A percentile compares a stretch with the other conserved stretches of the same genome.
Evolutionary conservation across 2,329 filamentous ascomycete genomes (phyloP).

Genomic region (Colletotrichum somersetense): DNA sequence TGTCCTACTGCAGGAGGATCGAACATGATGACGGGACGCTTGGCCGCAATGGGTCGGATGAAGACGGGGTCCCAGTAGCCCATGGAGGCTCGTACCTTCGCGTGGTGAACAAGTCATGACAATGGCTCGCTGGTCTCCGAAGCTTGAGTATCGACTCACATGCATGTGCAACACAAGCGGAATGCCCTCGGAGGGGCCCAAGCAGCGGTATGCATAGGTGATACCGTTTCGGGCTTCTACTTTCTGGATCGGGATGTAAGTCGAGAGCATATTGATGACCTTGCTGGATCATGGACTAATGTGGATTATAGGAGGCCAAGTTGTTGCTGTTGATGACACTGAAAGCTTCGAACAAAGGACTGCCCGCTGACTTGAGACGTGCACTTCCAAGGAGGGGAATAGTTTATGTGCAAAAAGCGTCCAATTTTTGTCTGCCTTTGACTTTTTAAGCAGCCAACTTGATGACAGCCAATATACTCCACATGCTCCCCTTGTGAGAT

Average conservation of each 20-base stretch:
- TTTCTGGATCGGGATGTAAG: slow-evolving; percentile 30
- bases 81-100: slow-evolving; percentile 28
- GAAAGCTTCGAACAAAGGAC: background rate
- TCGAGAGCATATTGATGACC: slow-evolving; percentile 10
- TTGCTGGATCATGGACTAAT: background rate
- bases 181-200: slow-evolving; percentile 14
- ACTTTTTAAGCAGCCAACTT: too few species aligned
- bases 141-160: background rate
- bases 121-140: background rate
- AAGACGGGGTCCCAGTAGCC: slow-evolving; percentile 33
- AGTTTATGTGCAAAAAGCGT: background rate
- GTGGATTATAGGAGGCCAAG: too few species aligned
- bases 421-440: background rate
- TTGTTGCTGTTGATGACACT: background rate
- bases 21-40: slow-evolving; percentile 35
- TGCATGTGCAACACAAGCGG: slow-evolving; percentile 33
- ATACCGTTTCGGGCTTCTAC: slow-evolving; percentile 28
- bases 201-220: slow-evolving; percentile 26
- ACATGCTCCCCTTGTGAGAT: background rate
- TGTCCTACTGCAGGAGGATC: slow-evolving; percentile 29
- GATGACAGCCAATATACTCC: fast-evolving
- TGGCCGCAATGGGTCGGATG: slow-evolving; percentile 18
- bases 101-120: background rate
- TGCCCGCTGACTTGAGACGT: background rate
- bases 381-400: background rate